Evolutionary conservation across 2,329 filamentous ascomycete genomes (phyloP).

Genomic region (Exserohilum rostratum): DNA sequence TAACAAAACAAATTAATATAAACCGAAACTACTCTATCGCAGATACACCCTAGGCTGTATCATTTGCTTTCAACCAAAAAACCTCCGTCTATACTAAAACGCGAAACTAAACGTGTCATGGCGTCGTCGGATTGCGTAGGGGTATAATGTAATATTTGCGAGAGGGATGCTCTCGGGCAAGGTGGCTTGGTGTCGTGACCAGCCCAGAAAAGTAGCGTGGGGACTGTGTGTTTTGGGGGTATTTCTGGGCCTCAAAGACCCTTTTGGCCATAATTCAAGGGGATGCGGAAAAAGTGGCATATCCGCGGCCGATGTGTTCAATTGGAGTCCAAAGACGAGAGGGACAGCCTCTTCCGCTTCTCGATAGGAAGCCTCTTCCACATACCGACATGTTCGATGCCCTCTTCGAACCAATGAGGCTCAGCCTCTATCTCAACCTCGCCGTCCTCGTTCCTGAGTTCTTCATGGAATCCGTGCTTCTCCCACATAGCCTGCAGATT

Average conservation of each 20-base stretch:
- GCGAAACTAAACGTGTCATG: background rate
- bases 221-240: no score
- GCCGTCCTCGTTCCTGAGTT: slow-evolving; percentile 65
- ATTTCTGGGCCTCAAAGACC: background rate
- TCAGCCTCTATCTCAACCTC: slow-evolving; percentile 40
- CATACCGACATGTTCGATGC: slow-evolving; percentile 86
- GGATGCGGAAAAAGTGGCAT: background rate
- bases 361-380: slow-evolving; percentile 58
- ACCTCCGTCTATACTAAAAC: slow-evolving; percentile 2
- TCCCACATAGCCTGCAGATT: slow-evolving; percentile 69
- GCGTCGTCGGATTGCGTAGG: slow-evolving; percentile 9
- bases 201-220: no score
- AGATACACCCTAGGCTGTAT: background rate
- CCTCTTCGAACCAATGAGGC: slow-evolving; percentile 76
- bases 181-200: background rate
- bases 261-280: background rate
- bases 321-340: slow-evolving; percentile 14
- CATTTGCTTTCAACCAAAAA: background rate
- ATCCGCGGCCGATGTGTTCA: background rate
- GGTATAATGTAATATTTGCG: slow-evolving; percentile 9
- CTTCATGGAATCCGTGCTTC: slow-evolving; percentile 76
- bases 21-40: background rate
- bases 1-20: no score
- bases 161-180: background rate
- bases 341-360: slow-evolving; percentile 18